phyloP scores from a whole-genome alignment of 2,329 filamentous ascomycete genomes.

The Ilyonectria destructans region DNA sequence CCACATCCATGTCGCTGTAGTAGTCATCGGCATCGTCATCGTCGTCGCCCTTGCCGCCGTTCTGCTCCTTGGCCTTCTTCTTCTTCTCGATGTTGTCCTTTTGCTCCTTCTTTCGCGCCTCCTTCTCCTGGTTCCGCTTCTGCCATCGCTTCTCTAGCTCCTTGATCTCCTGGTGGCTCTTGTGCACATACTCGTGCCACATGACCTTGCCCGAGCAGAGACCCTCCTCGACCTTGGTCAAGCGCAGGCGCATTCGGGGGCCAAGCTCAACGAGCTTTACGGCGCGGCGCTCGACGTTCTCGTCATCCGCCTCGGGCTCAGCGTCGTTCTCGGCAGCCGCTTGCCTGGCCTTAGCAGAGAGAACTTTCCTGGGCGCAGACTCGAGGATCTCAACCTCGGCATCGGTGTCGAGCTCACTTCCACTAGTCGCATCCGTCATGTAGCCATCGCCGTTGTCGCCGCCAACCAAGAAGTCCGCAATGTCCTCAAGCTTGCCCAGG shows the following conservation, averaged over 20 bases:
- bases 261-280: constrained; percentile 95
- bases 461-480: constrained; percentile 94
- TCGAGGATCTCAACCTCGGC: constrained; percentile 92
- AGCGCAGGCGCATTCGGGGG: constrained; percentile 87
- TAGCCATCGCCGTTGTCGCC: constrained; percentile 84
- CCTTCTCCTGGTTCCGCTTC: constrained; percentile 84
- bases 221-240: constrained; percentile 97
- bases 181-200: constrained; percentile 97
- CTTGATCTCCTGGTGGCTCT: constrained; percentile 83
- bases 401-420: constrained; percentile 94
- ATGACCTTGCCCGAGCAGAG: constrained; percentile 91
- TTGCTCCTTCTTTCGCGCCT: constrained; percentile 84
- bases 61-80: constrained; percentile 65
- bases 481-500: constrained; percentile 90
- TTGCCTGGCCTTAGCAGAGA: constrained; percentile 67
- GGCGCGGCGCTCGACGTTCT: constrained; percentile 84
- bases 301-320: constrained; percentile 64
- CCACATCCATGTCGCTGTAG: constrained; percentile 63
- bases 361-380: constrained; percentile 74
- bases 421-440: constrained; percentile 87
- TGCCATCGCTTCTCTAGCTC: constrained; percentile 90
- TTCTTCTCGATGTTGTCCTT: constrained; percentile 94
- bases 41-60: constrained; percentile 56
- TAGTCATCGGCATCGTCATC: constrained; percentile 59
- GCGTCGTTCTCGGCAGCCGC: constrained; percentile 58